Percentiles rank a stretch among this genome's conserved stretches.
phyloP scores from a whole-genome alignment of 1,284 basidiomycete genomes.

The Ceratobasidium sp. region DNA sequence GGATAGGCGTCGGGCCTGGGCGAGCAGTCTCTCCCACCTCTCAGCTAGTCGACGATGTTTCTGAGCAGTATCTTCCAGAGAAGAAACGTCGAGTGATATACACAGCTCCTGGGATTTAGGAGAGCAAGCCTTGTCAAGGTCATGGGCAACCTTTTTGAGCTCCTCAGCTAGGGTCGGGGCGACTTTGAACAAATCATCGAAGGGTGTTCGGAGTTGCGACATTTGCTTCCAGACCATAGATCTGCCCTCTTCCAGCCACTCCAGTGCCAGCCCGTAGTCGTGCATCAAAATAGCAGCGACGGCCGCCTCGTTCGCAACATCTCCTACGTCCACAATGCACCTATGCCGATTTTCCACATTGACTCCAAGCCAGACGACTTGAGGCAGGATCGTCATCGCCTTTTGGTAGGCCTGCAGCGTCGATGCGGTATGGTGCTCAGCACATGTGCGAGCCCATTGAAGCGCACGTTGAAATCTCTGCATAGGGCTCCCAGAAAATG shows the following conservation, averaged over 20 bases:
- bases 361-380: conserved; percentile 27
- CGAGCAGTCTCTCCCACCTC: background rate
- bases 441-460: conserved; percentile 9
- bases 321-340: background rate
- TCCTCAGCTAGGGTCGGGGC: background rate
- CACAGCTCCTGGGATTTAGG: too few species aligned
- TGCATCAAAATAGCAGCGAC: conserved; percentile 16
- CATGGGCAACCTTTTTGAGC: conserved; percentile 22
- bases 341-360: conserved; percentile 1
- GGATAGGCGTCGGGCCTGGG: background rate
- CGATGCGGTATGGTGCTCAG: background rate
- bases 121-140: conserved; percentile 33
- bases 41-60: background rate
- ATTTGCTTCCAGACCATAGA: conserved; percentile 56
- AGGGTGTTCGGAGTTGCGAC: conserved; percentile 54
- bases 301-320: conserved; percentile 10
- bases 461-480: conserved; percentile 1
- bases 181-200: conserved; percentile 52
- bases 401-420: conserved; percentile 20
- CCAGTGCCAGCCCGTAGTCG: conserved; percentile 49
- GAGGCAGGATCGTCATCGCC: conserved; percentile 32
- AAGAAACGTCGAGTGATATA: too few species aligned
- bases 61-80: background rate
- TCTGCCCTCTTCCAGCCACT: conserved; percentile 54
- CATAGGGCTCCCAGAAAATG: background rate